These are phyloP conservation scores for Cyamopsis tetragonoloba DNA, from an alignment of 306 rosid species.

Conservation along the genomic window DNA sequence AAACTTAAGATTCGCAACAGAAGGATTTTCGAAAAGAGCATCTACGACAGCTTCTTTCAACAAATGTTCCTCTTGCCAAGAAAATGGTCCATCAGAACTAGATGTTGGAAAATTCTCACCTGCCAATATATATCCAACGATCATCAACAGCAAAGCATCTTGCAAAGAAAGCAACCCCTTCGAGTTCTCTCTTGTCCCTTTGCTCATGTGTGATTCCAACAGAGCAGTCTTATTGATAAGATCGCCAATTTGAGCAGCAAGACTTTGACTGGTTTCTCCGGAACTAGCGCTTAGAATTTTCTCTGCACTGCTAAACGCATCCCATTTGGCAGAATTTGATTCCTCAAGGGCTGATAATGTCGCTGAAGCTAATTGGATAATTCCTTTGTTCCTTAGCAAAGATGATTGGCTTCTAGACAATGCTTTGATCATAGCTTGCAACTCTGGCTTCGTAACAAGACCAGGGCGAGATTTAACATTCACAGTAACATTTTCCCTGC, in stretches of 20 bases:
- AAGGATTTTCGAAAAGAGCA: slow-evolving; percentile 80
- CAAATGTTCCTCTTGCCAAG: slow-evolving; percentile 93
- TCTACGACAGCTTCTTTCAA: slow-evolving; percentile 82
- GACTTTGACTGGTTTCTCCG: slow-evolving; percentile 88
- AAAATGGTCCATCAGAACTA: slow-evolving; percentile 85
- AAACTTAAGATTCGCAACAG: slow-evolving; percentile 64
- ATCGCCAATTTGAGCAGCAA: slow-evolving; percentile 87
- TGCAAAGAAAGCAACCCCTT: slow-evolving; percentile 66
- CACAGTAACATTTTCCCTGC: slow-evolving; percentile 48
- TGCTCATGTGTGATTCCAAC: slow-evolving; percentile 49
- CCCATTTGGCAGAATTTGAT: slow-evolving; percentile 70
- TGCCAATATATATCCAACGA: slow-evolving; percentile 79
- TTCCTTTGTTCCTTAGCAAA: slow-evolving; percentile 77
- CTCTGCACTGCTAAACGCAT: slow-evolving; percentile 79
- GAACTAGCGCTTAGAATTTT: slow-evolving; percentile 62
- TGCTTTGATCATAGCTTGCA: slow-evolving; percentile 74
- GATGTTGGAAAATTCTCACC: slow-evolving; percentile 90
- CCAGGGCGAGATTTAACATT: slow-evolving; percentile 73
- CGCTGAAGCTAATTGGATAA: slow-evolving; percentile 84
- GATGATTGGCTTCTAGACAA: slow-evolving; percentile 66
- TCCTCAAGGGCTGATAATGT: slow-evolving; percentile 65
- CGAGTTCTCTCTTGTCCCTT: slow-evolving; percentile 47
- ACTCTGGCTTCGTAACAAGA: slow-evolving; percentile 51
- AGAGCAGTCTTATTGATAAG: slow-evolving; percentile 75
- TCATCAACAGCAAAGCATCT: slow-evolving; percentile 76